Conservation (phyloP, 441 rosid genomes). For the Gossypium trilobum region DNA sequence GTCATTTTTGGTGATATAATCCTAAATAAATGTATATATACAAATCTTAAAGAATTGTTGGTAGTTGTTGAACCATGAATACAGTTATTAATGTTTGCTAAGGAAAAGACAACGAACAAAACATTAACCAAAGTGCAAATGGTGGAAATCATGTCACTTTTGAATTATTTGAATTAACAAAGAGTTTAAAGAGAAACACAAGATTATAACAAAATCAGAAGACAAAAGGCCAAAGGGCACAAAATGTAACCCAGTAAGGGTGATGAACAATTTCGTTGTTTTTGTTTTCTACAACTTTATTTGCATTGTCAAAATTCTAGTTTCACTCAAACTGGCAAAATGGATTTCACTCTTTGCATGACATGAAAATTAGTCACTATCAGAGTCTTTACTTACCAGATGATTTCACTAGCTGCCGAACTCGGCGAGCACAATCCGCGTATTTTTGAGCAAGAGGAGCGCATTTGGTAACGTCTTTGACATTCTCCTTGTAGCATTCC, state of each 20-base stretch:
- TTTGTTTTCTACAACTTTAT: constrained; percentile 17
- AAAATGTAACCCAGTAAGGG: constrained; percentile 3
- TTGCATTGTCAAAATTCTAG: constrained; percentile 18
- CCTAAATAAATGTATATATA: neutral
- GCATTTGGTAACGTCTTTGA: constrained; percentile 56
- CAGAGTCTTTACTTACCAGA: constrained; percentile 27
- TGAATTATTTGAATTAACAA: neutral
- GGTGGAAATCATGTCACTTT: neutral
- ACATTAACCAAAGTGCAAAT: neutral
- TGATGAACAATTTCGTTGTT: constrained; percentile 3
- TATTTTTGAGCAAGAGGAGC: constrained; percentile 40
- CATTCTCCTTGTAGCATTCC: constrained; percentile 65
- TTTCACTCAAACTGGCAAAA: constrained; percentile 17
- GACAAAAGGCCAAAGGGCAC: neutral
- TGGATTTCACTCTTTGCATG: constrained; percentile 20
- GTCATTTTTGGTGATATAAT: neutral
- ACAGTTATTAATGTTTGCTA: neutral
- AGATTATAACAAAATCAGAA: neutral
- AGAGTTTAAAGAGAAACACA: neutral
- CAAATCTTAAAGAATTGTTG: too few species aligned
- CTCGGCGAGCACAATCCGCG: constrained; percentile 62
- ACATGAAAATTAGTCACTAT: neutral
- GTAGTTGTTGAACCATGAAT: neutral
- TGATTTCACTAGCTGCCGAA: constrained; percentile 40
- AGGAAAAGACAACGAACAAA: neutral